Evolutionary conservation across 257 asterid species (phyloP), one percentile per base, ranked within the genome.

Genomic region (Fraxinus quadrangulata): DNA sequence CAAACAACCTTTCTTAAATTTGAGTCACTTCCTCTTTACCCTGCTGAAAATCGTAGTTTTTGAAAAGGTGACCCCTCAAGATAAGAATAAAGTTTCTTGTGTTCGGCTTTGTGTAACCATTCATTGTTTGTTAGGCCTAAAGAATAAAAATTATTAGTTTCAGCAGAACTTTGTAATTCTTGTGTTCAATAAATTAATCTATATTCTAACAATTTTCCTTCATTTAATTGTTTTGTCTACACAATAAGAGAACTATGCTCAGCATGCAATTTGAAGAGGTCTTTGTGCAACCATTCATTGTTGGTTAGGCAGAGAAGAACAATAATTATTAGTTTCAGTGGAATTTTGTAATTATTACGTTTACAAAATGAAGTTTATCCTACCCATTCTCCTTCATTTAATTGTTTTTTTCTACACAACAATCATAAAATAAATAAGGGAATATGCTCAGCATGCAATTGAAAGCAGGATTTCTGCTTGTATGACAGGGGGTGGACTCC

Each of bases 261-360:
- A n/a, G 31, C 28, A n/a, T 59, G 61, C 9, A 49, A n/a, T 56
- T 23, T 21, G 16, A 59, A 59, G 67, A 5, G 10, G 36, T 16
- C 69, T 10, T 69, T 68, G 66, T 56, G n/a, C 56, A 69, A 23
- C 75, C 65, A 33, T 59, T 81, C 73, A 63, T 63, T 61, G 74
- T 69, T 45, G 71, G 51, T 30, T 59, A 45, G 77, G 39, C 56
- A 70, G 59, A 36, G 59, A 28, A 9, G 23, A 14, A 67, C 61
- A 54, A 67, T 21, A 59, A 72, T 69, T 75, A 56, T 16, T 59
- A 14, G 72, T 26, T 31, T 10, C 28, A 24, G 67, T n/a, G 23
- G 36, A 13, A 61, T 65, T 61, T 71, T 71, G 26, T 28, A 11
- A 39, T 36, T 31, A 68, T 63, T 42, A 59, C 17, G 14, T 65